These are phyloP conservation scores for Escovopsis sp. DNA, from an alignment of 2,329 filamentous ascomycete species.

Conservation along the genomic window DNA sequence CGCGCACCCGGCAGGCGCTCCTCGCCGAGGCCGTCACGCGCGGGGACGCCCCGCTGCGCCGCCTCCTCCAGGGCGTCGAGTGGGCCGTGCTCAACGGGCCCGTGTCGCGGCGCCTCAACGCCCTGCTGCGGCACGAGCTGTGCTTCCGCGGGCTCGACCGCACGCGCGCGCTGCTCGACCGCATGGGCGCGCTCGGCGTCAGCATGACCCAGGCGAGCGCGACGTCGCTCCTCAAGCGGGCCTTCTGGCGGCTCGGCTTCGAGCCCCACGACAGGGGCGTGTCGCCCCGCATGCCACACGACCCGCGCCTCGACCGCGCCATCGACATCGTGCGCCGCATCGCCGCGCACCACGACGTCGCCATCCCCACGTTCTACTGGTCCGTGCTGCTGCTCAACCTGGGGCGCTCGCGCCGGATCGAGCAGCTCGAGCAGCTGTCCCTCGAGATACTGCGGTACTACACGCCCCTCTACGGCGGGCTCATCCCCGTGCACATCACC, in stretches of 20 bases:
- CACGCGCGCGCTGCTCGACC: slow-evolving; percentile 15
- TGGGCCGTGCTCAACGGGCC: slow-evolving; percentile 9
- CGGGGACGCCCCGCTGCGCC: slow-evolving; percentile 24
- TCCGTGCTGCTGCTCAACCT: slow-evolving; percentile 27
- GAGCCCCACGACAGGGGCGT: slow-evolving; percentile 9
- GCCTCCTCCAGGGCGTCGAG: slow-evolving; percentile 29
- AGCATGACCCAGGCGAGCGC: slow-evolving; percentile 15
- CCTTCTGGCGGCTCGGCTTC: slow-evolving; percentile 14
- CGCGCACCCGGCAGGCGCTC: slow-evolving; percentile 23
- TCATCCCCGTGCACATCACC: slow-evolving; percentile 27
- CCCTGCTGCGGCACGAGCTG: slow-evolving; percentile 8
- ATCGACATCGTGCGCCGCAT: slow-evolving; percentile 15
- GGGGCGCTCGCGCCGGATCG: slow-evolving; percentile 26
- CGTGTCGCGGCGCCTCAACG: slow-evolving; percentile 12
- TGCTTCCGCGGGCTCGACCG: slow-evolving; percentile 8
- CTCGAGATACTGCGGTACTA: slow-evolving; percentile 28
- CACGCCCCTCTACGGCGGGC: slow-evolving; percentile 12
- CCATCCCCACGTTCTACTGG: slow-evolving; percentile 25
- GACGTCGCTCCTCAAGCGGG: slow-evolving; percentile 10
- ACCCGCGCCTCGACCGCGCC: slow-evolving; percentile 15
- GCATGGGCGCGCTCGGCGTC: slow-evolving; percentile 17
- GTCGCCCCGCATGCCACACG: slow-evolving; percentile 2
- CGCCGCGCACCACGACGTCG: slow-evolving; percentile 16
- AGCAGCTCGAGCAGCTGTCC: slow-evolving; percentile 29
- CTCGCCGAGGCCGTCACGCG: slow-evolving; percentile 15